A percentile compares a stretch with the other conserved stretches of the same genome.
Evolutionary conservation across 345 rosid species (phyloP).

Genomic region (Raphanus sativus): DNA sequence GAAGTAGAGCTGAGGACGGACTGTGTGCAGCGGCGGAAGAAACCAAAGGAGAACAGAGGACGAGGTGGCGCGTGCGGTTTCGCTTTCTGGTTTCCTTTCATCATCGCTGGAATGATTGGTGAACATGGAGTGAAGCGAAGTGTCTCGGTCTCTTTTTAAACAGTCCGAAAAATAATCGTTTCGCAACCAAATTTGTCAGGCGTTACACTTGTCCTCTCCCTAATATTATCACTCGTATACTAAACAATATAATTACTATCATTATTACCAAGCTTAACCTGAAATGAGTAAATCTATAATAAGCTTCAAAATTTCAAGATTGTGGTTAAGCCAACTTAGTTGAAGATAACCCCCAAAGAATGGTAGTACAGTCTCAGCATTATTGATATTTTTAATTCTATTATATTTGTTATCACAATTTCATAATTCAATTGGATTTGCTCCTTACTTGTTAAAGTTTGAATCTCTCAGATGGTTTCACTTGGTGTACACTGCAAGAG

Average conservation of each 20-base stretch:
- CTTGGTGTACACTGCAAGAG: no score
- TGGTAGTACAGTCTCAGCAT: no score
- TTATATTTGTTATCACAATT: no score
- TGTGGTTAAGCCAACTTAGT: no score
- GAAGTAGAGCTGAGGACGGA: conserved; percentile 38
- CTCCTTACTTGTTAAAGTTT: no score
- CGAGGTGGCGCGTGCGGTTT: conserved; percentile 70
- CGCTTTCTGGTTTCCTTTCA: conserved; percentile 56
- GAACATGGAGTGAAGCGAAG: conserved; percentile 8
- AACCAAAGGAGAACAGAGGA: conserved; percentile 73
- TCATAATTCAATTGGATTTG: no score
- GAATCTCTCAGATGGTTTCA: no score
- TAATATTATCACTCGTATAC: neutral
- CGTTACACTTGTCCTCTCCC: conserved; percentile 17
- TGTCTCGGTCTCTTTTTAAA: conserved; percentile 3
- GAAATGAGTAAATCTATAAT: no score
- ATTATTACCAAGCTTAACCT: neutral
- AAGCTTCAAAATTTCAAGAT: no score
- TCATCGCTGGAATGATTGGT: conserved; percentile 15
- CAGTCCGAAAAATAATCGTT: conserved; percentile 25
- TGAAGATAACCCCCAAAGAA: no score
- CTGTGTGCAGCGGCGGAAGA: conserved; percentile 83
- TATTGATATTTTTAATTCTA: no score
- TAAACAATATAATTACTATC: no score
- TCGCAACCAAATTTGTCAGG: conserved; percentile 38